Evolutionary conservation across 1,284 basidiomycete genomes (phyloP), one percentile per base, ranked within the genome.

Genomic region (Pseudozyma thailandica): DNA sequence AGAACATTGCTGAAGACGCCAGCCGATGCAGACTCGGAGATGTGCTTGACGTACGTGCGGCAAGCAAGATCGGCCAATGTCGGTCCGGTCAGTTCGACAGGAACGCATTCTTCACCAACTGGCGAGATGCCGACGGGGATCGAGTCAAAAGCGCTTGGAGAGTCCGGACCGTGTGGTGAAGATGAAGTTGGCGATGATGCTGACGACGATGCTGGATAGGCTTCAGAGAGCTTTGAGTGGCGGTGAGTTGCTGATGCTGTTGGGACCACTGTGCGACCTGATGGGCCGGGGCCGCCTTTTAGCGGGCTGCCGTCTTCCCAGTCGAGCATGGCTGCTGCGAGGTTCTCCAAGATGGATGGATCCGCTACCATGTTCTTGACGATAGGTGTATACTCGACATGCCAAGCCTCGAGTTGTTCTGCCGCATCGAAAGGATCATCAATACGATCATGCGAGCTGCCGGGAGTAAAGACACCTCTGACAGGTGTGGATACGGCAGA

Each of bases 361-460:
- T 80, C 72, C 1, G 63, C 55, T 2, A 81, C 73, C 37, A 77
- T 27, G 44, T 79, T 82, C n/a, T 68, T 54, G n/a, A 46, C 20
- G 45, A 75, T 65, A 9, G 75, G 77, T 4, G 80, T 79, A 53
- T 64, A 82, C 44, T 82, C 80, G 45, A 81, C 64, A 30, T 80
- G 76, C 80, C 80, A 82, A 4, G 80, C 68, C 38, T 82, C 78
- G 42, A 78, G 57, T 46, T 74, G 64, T n/a, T 78, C 77, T n/a
- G 56, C 58, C 13, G 50, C 25, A 43, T 72, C 70, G 46, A 64
- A 65, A 4, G 59, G 54, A 21, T 72, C 64, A 10, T 75, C 75
- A 28, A 60, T 33, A 39, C 63, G 58, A 16, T 72, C 73, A 35
- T 72, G 55, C 10, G 48, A 43, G 50, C 58, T 58, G 37, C 53